phyloP scores from a whole-genome alignment of 768 basidiomycete genomes.

The Leucocoprinus leucothites region DNA sequence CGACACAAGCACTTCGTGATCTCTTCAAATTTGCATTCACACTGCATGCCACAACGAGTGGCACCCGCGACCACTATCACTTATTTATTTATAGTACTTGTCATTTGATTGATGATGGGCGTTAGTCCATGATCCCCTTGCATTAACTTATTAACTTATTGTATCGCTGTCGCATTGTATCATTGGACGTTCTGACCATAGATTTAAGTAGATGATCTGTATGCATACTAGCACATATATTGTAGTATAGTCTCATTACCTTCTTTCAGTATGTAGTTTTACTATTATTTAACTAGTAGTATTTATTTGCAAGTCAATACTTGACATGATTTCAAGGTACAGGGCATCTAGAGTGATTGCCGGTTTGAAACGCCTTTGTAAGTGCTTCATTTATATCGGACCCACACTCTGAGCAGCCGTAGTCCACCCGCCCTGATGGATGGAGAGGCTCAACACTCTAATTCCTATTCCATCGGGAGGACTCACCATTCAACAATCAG shows the following conservation, averaged over 20 bases:
- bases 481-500: too few species aligned
- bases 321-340: too few species aligned
- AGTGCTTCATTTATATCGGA: too few species aligned
- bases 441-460: too few species aligned
- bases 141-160: background rate
- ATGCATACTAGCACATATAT: background rate
- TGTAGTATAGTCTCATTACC: background rate
- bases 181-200: background rate
- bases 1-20: background rate
- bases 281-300: background rate
- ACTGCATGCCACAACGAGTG: background rate
- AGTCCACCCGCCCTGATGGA: too few species aligned
- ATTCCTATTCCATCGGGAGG: too few species aligned
- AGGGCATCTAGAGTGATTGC: too few species aligned
- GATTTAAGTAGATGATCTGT: background rate
- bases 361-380: too few species aligned
- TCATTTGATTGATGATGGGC: background rate
- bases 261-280: background rate
- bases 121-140: background rate
- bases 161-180: background rate
- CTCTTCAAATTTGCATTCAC: background rate
- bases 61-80: background rate
- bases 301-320: background rate
- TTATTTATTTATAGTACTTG: slow-evolving; percentile 3
- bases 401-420: too few species aligned